Base-by-base conservation (phyloP, 345 rosid genomes). In the Brassica nigra region DNA sequence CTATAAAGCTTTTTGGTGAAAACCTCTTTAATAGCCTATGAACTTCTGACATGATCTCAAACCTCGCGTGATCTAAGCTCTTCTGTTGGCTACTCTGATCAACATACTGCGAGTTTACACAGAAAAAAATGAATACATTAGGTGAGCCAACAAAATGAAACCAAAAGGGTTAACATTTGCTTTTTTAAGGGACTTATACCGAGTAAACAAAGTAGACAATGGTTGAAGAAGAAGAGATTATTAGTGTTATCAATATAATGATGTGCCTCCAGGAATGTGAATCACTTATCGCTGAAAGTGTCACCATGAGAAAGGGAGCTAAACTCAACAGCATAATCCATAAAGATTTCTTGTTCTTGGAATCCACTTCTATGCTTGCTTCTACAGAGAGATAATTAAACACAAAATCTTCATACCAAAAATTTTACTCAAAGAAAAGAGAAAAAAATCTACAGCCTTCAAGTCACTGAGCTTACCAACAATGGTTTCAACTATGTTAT, bases 11-110 rank as follows among this genome's bases (percentile, higher is more conserved):
- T 49, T 16, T 49, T 49, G 81, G 84, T 1, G 84, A 81, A 61
- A 77, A 77, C 39, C 67, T 66, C n/a, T 77, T 75, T 15, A 81
- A 67, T 67, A 73, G 84, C 55, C 77, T 81, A 73, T 76, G 78
- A 68, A 81, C 84, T 71, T 77, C 84, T 0, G 78, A 73, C 78
- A 77, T 81, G n/a, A 81, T 78, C 62, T 81, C 81, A 77, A 76
- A 81, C 71, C 64, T 81, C 33, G 81, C 81, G 8, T 76, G 81
- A 9, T 81, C 80, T 72, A 81, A 77, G 16, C 81, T 76, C 77
- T 77, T 62, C 67, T 47, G 67, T 68, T 81, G 84, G 61, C 2
- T 10, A 57, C 0, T 72, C 78, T 47, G 70, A 62, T 81, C 84
- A 66, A 64, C 52, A 34, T 76, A 81, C 81, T 81, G 61, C 36